Conservation (phyloP, 2,329 filamentous ascomycete genomes). For the Fusarium aywerte region DNA sequence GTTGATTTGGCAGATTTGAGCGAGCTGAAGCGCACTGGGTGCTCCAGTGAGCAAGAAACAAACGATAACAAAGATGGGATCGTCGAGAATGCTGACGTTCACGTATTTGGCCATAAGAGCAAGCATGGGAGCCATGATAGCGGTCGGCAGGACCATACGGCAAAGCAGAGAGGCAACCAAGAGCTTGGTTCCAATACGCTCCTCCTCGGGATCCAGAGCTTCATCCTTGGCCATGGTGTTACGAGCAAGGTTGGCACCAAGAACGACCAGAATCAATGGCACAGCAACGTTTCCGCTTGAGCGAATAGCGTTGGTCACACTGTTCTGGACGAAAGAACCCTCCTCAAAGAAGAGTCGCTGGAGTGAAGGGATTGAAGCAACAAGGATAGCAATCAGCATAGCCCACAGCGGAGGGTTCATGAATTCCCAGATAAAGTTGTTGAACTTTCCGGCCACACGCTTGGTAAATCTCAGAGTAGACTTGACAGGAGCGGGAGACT, state of each 20-base stretch:
- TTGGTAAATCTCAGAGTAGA: slow-evolving; percentile 47
- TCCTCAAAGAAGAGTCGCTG: slow-evolving; percentile 89
- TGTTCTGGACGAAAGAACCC: slow-evolving; percentile 91
- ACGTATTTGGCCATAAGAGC: slow-evolving; percentile 90
- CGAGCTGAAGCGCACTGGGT: slow-evolving; percentile 91
- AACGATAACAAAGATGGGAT: slow-evolving; percentile 97
- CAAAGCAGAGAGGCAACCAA: slow-evolving; percentile 86
- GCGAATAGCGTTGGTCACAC: slow-evolving; percentile 85
- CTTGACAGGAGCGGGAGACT: slow-evolving; percentile 58
- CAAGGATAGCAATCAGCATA: slow-evolving; percentile 90
- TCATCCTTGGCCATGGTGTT: slow-evolving; percentile 82
- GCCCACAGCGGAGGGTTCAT: slow-evolving; percentile 99
- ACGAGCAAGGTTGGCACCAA: slow-evolving; percentile 92
- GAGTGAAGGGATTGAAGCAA: slow-evolving; percentile 85
- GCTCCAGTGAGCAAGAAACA: slow-evolving; percentile 96
- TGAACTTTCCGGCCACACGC: slow-evolving; percentile 58
- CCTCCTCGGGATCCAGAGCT: slow-evolving; percentile 75
- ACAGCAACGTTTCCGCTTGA: slow-evolving; percentile 93
- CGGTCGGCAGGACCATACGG: slow-evolving; percentile 90
- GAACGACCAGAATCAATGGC: slow-evolving; percentile 91
- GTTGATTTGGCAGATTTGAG: slow-evolving; percentile 99
- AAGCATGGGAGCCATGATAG: slow-evolving; percentile 91
- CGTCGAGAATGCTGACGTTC: slow-evolving; percentile 92
- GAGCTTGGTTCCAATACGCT: slow-evolving; percentile 75
- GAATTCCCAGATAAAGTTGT: slow-evolving; percentile 83